Base-by-base conservation (phyloP, 768 basidiomycete species). In the Dentipellis sp. region DNA sequence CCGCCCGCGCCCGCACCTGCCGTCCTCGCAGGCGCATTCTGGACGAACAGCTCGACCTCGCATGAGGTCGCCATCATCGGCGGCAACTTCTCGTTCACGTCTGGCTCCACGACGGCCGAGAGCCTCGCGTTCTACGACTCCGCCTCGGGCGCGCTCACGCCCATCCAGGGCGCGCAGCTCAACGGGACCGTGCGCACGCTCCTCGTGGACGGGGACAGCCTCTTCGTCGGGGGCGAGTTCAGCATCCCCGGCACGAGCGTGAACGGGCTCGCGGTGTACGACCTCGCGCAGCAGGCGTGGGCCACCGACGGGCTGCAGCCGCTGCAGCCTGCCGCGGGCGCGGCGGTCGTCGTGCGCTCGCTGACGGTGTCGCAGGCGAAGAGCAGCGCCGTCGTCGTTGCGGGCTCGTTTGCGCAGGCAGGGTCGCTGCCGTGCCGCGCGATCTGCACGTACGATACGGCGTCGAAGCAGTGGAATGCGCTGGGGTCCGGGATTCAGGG, bases 191-290 rank as follows among this genome's bases (percentile, higher is more conserved):
- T 97, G 34, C 80, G 79, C 34, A 68, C 86, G n/a, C 71, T 97
- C 2, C 71, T 86, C 17, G 89, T 97, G 12, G 76, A 84, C 45
- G 79, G 74, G n/a, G 72, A 84, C 54, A 71, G 72, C 36, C 74
- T 95, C 10, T 95, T 83, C 67, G 75, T 97, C 39, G 95, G 93
- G 0, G 95, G 95, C 45, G 78, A 90, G 65, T 95, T 91, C 65
- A 83, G 79, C 16, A 67, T 88, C 55, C 63, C 75, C 5, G 79
- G 77, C n/a, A 69, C 77, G 42, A 71, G 70, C 38, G 76, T 77
- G 34, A 84, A 83, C 57, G 88, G 88, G 23, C 79, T 97, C 50
- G 86, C 87, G 2, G 72, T 88, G 46, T 97, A 95, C 66, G 82
- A 97, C 66, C 80, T 98, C 16, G 67, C 72, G 17, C 69, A 69